phyloP scores from a whole-genome alignment of 345 rosid species.

The Psidium guajava region DNA sequence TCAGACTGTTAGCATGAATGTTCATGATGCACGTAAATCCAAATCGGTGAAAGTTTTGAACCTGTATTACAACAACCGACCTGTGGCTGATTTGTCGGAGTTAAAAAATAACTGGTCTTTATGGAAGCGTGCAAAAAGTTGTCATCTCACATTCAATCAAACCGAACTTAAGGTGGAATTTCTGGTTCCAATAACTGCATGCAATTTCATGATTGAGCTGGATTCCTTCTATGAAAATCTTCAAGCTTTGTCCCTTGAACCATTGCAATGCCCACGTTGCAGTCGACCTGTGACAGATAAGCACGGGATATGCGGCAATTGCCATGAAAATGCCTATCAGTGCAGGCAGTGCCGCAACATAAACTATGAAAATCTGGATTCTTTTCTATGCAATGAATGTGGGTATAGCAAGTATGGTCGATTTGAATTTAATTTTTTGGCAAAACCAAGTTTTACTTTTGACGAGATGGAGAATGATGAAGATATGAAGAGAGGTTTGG shows the following conservation, averaged over 20 bases:
- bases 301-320: constrained; percentile 95
- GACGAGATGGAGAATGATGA: constrained; percentile 99
- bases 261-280: constrained; percentile 98
- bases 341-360: constrained; percentile 99
- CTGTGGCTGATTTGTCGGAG: constrained; percentile 92
- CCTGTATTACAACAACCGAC: constrained; percentile 91
- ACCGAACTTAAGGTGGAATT: constrained; percentile 96
- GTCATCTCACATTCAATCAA: constrained; percentile 95
- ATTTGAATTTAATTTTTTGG: constrained; percentile 98
- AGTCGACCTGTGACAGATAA: constrained; percentile 91
- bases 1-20: constrained; percentile 96
- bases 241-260: constrained; percentile 96
- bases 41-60: constrained; percentile 96
- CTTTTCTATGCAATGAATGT: constrained; percentile 97
- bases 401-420: constrained; percentile 99
- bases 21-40: constrained; percentile 95
- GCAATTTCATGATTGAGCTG: constrained; percentile 98
- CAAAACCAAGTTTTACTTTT: constrained; percentile 93
- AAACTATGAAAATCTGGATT: constrained; percentile 92
- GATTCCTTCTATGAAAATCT: constrained; percentile 99
- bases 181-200: constrained; percentile 96
- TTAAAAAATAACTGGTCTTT: constrained; percentile 93
- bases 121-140: constrained; percentile 99
- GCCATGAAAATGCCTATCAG: constrained; percentile 99
- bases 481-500: constrained; percentile 96